Base-by-base conservation (phyloP, 2,329 filamentous ascomycete species). In the Verticillium tricorpus region DNA sequence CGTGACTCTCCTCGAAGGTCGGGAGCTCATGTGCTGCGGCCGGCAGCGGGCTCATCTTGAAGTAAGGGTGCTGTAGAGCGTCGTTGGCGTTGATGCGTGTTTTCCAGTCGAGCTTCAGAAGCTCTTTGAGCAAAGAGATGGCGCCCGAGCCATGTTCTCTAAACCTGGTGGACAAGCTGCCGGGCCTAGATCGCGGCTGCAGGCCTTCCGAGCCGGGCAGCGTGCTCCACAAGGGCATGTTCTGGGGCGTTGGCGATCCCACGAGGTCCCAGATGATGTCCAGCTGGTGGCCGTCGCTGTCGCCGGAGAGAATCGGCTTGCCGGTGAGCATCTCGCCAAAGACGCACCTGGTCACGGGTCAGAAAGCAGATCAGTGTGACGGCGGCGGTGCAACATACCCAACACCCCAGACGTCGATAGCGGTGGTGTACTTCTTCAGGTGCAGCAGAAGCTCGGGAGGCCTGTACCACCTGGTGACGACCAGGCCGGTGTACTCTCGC, bases 321-420 rank as follows among this genome's bases (percentile, higher is more conserved):
- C 92, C 89, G 69, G 92, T 87, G 66, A 97, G 89, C 94, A 99
- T 99, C 74, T 99, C 95, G 59, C 93, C 95, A 76, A 99, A 97
- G 2, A 99, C 93, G 72, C 95, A 99, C n/a, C 90, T 93, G 62
- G 11, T 22, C 6, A 6, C 2, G 37, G 3, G 45, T 52, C 22
- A 52, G 45, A 52, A 5, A 17, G 37, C 45, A 4, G 8, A n/a
- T n/a, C n/a, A 28, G 5, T 28, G 28, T 28, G 28, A 28, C 28
- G 28, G 28, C 28, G 4, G 45, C 8, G 57, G 55, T 58, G 11
- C 61, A 59, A 73, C 87, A 79, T 81, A 93, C 90, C 94, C 95
- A 68, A 97, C 94, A 69, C 95, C 95, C 95, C 95, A 99, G 78
- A 99, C 87, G 75, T 99, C 95, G 70, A 99, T 97, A 11, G 95